These are phyloP conservation scores for Diphasiastrum complanatum DNA, from an alignment of 83 land plant genomes.

Conservation along the genomic window DNA sequence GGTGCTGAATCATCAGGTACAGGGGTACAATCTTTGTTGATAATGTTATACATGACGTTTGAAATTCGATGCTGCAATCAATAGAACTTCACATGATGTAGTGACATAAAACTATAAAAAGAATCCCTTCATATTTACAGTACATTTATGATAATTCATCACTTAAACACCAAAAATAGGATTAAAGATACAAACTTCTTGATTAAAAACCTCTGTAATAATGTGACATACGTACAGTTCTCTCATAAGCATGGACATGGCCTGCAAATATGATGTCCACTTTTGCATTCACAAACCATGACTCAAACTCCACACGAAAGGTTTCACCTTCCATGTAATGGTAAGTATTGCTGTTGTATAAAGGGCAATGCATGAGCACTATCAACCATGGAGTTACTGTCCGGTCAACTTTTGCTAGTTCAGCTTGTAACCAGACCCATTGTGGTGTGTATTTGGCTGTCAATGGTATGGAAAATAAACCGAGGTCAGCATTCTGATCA, in stretches of 20 bases:
- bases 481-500: background rate
- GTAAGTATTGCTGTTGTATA: constrained; percentile 58
- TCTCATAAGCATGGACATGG: constrained; percentile 84
- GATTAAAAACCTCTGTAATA: background rate
- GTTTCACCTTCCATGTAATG: constrained; percentile 84
- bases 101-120: background rate
- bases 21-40: constrained; percentile 45
- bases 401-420: constrained; percentile 47
- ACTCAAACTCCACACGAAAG: constrained; percentile 64
- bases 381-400: constrained; percentile 75
- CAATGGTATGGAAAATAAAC: background rate
- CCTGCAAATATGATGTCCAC: constrained; percentile 77
- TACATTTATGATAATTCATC: no score
- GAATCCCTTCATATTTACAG: background rate
- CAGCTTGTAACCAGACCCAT: constrained; percentile 54
- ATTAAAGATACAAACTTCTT: no score
- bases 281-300: constrained; percentile 46
- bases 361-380: constrained; percentile 64
- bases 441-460: constrained; percentile 75
- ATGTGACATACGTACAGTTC: constrained; percentile 46
- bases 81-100: background rate
- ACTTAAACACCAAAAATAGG: no score
- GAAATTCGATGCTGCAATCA: constrained; percentile 57
- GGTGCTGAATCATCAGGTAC: constrained; percentile 59
- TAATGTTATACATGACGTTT: constrained; percentile 46